Percentiles rank a stretch among this genome's conserved stretches.
Evolutionary conservation across 768 basidiomycete species (phyloP).

Genomic region (Rhizopogon vesiculosus): DNA sequence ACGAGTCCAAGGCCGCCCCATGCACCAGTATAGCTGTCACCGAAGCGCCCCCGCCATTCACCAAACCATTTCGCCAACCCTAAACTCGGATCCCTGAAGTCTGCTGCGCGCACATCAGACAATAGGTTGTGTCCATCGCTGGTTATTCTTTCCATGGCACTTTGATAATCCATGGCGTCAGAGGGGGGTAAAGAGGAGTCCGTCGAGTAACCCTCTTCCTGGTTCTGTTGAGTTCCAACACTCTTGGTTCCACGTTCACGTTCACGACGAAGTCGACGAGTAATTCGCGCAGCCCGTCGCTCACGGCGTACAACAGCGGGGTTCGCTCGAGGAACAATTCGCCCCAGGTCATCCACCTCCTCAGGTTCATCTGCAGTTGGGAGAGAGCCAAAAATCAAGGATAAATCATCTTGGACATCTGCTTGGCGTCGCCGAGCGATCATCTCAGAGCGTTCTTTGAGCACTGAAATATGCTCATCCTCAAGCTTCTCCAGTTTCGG

Average conservation of each 20-base stretch:
- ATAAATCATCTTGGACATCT: slow-evolving; percentile 81
- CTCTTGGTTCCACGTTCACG: slow-evolving; percentile 25
- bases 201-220: slow-evolving; percentile 84
- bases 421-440: slow-evolving; percentile 57
- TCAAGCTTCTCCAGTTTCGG: slow-evolving; percentile 76
- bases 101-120: slow-evolving; percentile 77
- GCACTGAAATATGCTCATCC: slow-evolving; percentile 64
- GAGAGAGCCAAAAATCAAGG: slow-evolving; percentile 57
- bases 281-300: slow-evolving; percentile 53
- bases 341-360: slow-evolving; percentile 61
- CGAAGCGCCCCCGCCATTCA: slow-evolving; percentile 71
- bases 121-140: slow-evolving; percentile 54
- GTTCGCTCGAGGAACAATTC: slow-evolving; percentile 42
- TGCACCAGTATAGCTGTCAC: slow-evolving; percentile 81
- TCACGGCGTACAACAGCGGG: slow-evolving; percentile 43
- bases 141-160: slow-evolving; percentile 53
- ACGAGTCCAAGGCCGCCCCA: slow-evolving; percentile 88
- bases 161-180: slow-evolving; percentile 65
- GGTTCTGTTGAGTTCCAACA: not conserved
- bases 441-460: slow-evolving; percentile 72
- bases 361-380: slow-evolving; percentile 32
- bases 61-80: slow-evolving; percentile 65
- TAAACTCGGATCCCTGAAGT: slow-evolving; percentile 75
- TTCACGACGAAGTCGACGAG: slow-evolving; percentile 47
- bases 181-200: slow-evolving; percentile 66